phyloP scores from a whole-genome alignment of 192 early-diverging fungal species.

The Chytriomyces confervae region DNA sequence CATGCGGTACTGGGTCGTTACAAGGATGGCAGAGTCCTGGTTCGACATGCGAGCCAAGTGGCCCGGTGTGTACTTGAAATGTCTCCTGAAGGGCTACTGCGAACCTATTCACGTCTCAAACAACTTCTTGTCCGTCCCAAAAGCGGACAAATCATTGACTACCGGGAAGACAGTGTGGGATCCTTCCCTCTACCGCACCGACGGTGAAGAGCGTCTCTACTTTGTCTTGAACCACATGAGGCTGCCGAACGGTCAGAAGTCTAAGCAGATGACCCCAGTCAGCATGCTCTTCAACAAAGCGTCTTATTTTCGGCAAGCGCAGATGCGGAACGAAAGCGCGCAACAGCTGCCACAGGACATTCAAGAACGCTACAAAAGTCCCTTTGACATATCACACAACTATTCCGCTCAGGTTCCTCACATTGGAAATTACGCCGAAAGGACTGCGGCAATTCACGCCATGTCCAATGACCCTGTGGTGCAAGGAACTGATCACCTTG shows the following conservation, averaged over 20 bases:
- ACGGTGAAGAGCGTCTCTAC: conserved; percentile 16
- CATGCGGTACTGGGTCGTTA: conserved; percentile 11
- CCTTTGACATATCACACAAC: neutral
- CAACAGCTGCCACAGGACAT: neutral
- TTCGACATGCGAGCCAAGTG: neutral
- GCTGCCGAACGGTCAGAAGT: neutral
- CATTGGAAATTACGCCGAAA: neutral
- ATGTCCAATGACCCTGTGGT: neutral
- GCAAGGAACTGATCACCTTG: conserved; percentile 16
- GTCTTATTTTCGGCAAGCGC: neutral
- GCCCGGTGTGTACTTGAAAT: neutral
- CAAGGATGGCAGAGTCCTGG: conserved; percentile 9
- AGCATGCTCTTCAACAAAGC: neutral
- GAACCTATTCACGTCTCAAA: conserved; percentile 17
- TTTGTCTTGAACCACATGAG: conserved; percentile 19
- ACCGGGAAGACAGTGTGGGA: too few relatives aligned
- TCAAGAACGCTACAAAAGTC: neutral
- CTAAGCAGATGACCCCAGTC: neutral
- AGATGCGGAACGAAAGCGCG: neutral
- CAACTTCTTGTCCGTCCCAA: neutral
- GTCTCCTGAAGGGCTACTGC: conserved; percentile 12
- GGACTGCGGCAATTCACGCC: neutral
- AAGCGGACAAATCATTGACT: neutral
- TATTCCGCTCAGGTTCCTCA: conserved; percentile 19
- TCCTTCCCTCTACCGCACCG: neutral